phyloP scores from a whole-genome alignment of 108 stramenopile genomes.

The Nitzschia palea region DNA sequence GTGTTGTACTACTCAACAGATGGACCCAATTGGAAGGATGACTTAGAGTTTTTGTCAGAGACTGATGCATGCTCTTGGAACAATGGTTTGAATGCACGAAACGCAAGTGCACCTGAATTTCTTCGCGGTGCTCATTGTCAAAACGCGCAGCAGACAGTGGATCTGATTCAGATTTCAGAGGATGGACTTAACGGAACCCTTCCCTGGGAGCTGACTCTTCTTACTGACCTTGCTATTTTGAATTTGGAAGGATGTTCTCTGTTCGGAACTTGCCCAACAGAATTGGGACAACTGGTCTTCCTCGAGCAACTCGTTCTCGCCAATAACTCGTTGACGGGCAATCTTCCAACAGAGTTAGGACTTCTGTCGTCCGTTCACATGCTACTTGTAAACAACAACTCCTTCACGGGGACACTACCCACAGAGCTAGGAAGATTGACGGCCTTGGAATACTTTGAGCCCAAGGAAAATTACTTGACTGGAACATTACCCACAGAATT shows the following conservation, averaged over 20 bases:
- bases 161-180: not conserved
- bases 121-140: no score
- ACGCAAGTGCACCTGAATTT: no score
- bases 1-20: conserved; percentile 4
- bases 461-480: conserved; percentile 15
- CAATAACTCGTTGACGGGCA: conserved; percentile 29
- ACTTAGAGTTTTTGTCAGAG: no score
- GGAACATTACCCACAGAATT: conserved; percentile 48
- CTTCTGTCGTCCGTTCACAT: no score
- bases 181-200: conserved; percentile 51
- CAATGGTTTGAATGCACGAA: no score
- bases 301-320: conserved; percentile 42
- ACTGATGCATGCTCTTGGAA: no score
- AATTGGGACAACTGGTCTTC: conserved; percentile 46
- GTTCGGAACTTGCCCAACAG: conserved; percentile 38
- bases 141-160: not conserved
- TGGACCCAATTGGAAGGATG: conserved; percentile 6
- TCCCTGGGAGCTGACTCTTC: conserved; percentile 44
- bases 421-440: conserved; percentile 35
- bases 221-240: conserved; percentile 38
- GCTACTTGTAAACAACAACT: no score
- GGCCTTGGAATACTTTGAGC: not conserved
- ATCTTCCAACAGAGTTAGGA: no score
- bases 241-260: conserved; percentile 2
- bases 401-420: conserved; percentile 48